phyloP scores from a whole-genome alignment of 257 asterid genomes.

The Nicotiana tabacum region DNA sequence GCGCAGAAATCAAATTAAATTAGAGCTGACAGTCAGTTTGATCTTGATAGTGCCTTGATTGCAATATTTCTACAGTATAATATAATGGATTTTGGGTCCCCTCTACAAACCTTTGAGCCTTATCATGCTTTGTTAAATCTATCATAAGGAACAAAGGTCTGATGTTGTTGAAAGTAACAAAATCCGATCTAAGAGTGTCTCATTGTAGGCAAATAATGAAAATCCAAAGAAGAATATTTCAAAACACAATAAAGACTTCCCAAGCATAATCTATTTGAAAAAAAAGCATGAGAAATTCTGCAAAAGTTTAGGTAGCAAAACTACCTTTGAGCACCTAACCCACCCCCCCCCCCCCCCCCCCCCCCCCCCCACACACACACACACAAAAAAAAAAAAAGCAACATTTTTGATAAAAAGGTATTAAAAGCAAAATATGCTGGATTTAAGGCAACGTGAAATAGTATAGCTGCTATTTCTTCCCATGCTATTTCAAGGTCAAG shows the following conservation, averaged over 20 bases:
- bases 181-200: neutral
- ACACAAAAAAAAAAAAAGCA: neutral
- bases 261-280: neutral
- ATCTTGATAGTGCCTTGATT: neutral
- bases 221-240: neutral
- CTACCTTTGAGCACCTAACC: neutral
- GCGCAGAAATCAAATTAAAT: neutral
- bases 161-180: neutral
- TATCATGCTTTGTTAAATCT: neutral
- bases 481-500: no score
- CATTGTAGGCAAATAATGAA: neutral
- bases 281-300: neutral
- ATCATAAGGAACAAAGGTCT: neutral
- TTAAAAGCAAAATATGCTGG: slow-evolving; percentile 4
- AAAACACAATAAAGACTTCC: neutral
- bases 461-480: neutral
- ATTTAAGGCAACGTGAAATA: neutral
- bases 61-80: neutral
- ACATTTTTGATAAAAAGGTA: neutral
- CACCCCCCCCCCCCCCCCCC: neutral
- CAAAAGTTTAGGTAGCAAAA: neutral
- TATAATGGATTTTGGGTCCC: neutral
- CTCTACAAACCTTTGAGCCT: neutral
- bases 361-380: no score
- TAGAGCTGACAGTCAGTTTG: neutral